These are phyloP conservation scores for Protomyces inundatus DNA, from an alignment of 1,139 yeast species.

Conservation along the genomic window DNA sequence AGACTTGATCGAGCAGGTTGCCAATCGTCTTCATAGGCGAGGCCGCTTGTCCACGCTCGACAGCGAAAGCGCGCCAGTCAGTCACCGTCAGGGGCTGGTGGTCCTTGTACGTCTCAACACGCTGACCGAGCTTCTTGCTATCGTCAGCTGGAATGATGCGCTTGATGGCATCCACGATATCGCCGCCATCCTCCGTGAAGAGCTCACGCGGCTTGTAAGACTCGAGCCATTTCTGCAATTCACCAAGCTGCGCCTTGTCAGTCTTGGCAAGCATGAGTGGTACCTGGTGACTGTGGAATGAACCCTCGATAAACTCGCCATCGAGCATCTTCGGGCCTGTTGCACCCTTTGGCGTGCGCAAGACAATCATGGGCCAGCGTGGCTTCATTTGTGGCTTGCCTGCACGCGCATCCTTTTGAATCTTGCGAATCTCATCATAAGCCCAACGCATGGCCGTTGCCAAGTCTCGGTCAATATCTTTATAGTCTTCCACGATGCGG, in stretches of 20 bases:
- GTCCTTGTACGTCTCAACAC: slow-evolving; percentile 31
- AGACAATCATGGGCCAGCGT: slow-evolving; percentile 33
- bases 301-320: slow-evolving; percentile 32
- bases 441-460: slow-evolving; percentile 33
- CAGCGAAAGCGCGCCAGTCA: slow-evolving; percentile 32
- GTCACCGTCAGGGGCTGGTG: slow-evolving; percentile 30
- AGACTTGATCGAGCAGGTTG: slow-evolving; percentile 29
- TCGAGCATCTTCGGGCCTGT: slow-evolving; percentile 32
- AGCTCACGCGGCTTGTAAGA: slow-evolving; percentile 30
- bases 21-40: slow-evolving; percentile 31
- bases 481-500: slow-evolving; percentile 31
- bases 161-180: slow-evolving; percentile 29
- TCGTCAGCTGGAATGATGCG: slow-evolving; percentile 29
- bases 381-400: slow-evolving; percentile 32
- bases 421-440: slow-evolving; percentile 29
- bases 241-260: slow-evolving; percentile 29
- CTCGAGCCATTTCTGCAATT: slow-evolving; percentile 31
- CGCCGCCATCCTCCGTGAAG: slow-evolving; percentile 30
- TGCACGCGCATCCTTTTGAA: slow-evolving; percentile 32
- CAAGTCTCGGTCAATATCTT: slow-evolving; percentile 29
- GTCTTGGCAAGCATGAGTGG: slow-evolving; percentile 32
- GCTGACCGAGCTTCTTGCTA: slow-evolving; percentile 31
- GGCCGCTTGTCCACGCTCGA: slow-evolving; percentile 30
- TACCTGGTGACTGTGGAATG: slow-evolving; percentile 33
- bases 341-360: slow-evolving; percentile 33